A percentile compares a stretch with the other conserved stretches of the same genome.
Evolutionary conservation across 1,284 basidiomycete species (phyloP).

Genomic region (Ustilago esculenta): DNA sequence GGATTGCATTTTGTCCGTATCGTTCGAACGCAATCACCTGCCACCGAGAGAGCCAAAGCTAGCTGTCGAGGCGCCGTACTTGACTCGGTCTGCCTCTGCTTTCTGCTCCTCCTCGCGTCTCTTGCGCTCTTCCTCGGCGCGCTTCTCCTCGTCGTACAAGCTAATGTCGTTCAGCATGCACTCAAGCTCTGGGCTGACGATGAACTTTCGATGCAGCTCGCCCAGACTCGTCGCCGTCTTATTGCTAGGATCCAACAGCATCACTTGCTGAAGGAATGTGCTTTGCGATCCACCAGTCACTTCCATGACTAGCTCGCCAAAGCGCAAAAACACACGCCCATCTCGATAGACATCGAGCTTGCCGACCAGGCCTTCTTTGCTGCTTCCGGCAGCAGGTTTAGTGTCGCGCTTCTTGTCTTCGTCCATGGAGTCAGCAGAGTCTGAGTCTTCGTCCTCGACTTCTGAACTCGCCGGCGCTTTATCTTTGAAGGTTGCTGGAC

Average conservation of each 20-base stretch:
- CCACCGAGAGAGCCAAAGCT: slow-evolving; percentile 14
- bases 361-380: slow-evolving; percentile 57
- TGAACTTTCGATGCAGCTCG: slow-evolving; percentile 84
- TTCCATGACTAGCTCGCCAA: slow-evolving; percentile 62
- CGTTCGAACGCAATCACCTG: neutral
- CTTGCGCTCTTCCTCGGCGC: slow-evolving; percentile 10
- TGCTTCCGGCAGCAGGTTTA: neutral
- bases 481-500: slow-evolving; percentile 12
- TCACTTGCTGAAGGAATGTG: slow-evolving; percentile 88
- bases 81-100: slow-evolving; percentile 20
- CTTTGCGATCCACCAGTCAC: slow-evolving; percentile 82
- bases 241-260: slow-evolving; percentile 75
- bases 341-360: slow-evolving; percentile 59
- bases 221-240: slow-evolving; percentile 79
- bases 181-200: slow-evolving; percentile 86
- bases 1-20: no score
- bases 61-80: slow-evolving; percentile 16
- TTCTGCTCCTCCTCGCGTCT: slow-evolving; percentile 16
- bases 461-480: slow-evolving; percentile 15
- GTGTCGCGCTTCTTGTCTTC: slow-evolving; percentile 29
- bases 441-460: slow-evolving; percentile 13
- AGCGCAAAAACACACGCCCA: slow-evolving; percentile 55
- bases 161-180: slow-evolving; percentile 74
- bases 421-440: slow-evolving; percentile 11
- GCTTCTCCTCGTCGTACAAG: slow-evolving; percentile 26